Base-by-base conservation (phyloP, 2,329 filamentous ascomycete genomes). In the Pestalotiopsis sp. region DNA sequence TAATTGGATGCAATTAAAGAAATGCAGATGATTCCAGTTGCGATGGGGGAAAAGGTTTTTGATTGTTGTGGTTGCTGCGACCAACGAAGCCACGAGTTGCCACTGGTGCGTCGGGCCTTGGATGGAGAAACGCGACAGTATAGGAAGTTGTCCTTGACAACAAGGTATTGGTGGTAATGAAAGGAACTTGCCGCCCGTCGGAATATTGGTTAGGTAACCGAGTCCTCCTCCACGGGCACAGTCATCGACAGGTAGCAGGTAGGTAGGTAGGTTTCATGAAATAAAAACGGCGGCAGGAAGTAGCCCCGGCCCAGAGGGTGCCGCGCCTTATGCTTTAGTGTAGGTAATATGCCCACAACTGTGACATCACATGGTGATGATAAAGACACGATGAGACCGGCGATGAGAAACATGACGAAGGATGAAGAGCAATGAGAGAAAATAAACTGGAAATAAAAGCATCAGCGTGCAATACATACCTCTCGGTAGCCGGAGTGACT, bases 401-500 rank as follows among this genome's bases (percentile, higher is more conserved):
- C 25, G n/a, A 27, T 59, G 25, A 59, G 11, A 59, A 14, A 12
- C 4, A 25, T n/a, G 57, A 36, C 12, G 17, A 27, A 27, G 17
- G 23, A 23, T 36, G 17, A 27, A 23, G 27, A 59, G 57, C 23
- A 59, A 36, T 25, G 27, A 36, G 13, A 59, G 25, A 11, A 27
- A 59, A 23, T 11, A 17, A 36, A 59, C 23, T 7, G 12, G n/a
- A 27, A 17, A 59, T 27, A 59, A 14, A 27, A 59, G 23, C n/a
- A 59, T 58, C 27, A 39, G 59, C 27, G 38, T 13, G 12, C 38
- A 27, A n/a, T 59, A 23, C 65, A n/a, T 67, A 67, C 65, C 65
- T 67, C 36, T 67, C 65, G 7, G 27, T 31, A 60, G 65, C 56
- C n/a, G 65, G 65, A 13, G 65, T 56, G n/a, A 62, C 36, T 11